Percentiles rank a stretch among this genome's conserved stretches.
Conservation (phyloP, 495 filamentous ascomycete genomes). For the Aspergillus sclerotioniger region DNA sequence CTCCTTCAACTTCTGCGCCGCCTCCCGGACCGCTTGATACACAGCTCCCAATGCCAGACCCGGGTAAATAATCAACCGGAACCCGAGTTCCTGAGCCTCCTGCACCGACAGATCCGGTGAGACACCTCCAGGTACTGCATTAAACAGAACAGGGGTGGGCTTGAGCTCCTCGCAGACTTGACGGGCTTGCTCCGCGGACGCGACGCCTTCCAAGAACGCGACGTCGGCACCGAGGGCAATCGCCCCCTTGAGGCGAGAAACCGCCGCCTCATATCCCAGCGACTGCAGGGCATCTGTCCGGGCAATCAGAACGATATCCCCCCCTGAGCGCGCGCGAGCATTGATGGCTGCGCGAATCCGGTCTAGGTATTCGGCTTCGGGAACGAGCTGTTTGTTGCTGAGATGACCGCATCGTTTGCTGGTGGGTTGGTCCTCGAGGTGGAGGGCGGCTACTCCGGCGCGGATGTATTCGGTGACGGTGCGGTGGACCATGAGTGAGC, state of each 20-base stretch:
- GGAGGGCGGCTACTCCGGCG: constrained; percentile 58
- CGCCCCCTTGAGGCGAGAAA: constrained; percentile 47
- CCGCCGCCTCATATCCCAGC: constrained; percentile 52
- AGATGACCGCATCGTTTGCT: constrained; percentile 60
- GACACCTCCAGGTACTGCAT: constrained; percentile 26
- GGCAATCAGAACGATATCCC: constrained; percentile 60
- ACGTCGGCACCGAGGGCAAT: constrained; percentile 52
- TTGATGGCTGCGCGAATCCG: constrained; percentile 47
- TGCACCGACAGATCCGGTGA: constrained; percentile 20
- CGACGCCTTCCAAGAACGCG: constrained; percentile 40
- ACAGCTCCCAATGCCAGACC: background rate
- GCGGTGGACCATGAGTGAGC: constrained; percentile 51
- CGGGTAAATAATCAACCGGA: constrained; percentile 26
- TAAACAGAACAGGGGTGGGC: constrained; percentile 28
- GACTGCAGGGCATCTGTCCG: constrained; percentile 58
- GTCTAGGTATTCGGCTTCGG: constrained; percentile 37
- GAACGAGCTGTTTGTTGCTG: constrained; percentile 54
- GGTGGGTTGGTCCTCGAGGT: constrained; percentile 63
- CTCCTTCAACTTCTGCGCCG: background rate
- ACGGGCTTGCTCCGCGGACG: background rate
- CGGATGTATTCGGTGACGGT: constrained; percentile 55
- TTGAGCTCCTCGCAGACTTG: constrained; percentile 20
- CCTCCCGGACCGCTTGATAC: background rate
- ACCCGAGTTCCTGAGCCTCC: constrained; percentile 27
- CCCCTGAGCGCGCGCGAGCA: constrained; percentile 23